Base-by-base conservation (phyloP, 805 yeast species). In the Candida patagonica region DNA sequence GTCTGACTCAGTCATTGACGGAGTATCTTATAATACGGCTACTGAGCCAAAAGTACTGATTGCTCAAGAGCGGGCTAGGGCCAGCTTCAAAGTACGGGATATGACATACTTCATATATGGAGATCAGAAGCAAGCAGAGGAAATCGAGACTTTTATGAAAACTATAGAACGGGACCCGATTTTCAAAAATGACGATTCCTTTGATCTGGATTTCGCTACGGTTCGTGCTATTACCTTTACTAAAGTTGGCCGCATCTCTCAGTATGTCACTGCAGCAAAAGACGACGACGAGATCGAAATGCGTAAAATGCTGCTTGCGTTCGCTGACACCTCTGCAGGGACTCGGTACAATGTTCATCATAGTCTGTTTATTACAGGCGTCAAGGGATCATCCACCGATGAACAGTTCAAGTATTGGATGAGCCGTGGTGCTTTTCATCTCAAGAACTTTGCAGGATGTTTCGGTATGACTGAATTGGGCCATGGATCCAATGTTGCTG, bases 401-500 rank as follows among this genome's bases (percentile, higher is more conserved):
- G 84, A 76, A 42, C 97, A 88, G 67, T 73, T 80, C 52, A 66
- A 76, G 31, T 89, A 79, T 63, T 88, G 96, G 96, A 71, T 86
- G 39, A 63, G 67, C 43, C 83, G 78, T 42, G 70, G 70, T 25
- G 67, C 68, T 5, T 57, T 54, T 2, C 48, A 51, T 33, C 48
- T 64, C 29, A 44, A 46, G 24, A 56, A 61, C 40, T 54, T 67
- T 36, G 81, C 78, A 54, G 96, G 96, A 21, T 87, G 95, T 61
- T 86, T 86, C 63, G 86, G 81, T 33, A 86, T 86, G 96, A 87
- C 95, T 12, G 96, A 86, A 63, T 59, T 86, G 51, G 94, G 85
- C 6, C 96, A 86, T 57, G 96, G 96, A 21, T 84, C 95, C 9
- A 88, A 88, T 59, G 96, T 88, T 33, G 95, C 95, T 3, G 94